Percentiles rank a stretch among this genome's conserved stretches.
Evolutionary conservation across 2,329 filamentous ascomycete genomes (phyloP).

Genomic region (Pseudocercospora pini-densiflorae): DNA sequence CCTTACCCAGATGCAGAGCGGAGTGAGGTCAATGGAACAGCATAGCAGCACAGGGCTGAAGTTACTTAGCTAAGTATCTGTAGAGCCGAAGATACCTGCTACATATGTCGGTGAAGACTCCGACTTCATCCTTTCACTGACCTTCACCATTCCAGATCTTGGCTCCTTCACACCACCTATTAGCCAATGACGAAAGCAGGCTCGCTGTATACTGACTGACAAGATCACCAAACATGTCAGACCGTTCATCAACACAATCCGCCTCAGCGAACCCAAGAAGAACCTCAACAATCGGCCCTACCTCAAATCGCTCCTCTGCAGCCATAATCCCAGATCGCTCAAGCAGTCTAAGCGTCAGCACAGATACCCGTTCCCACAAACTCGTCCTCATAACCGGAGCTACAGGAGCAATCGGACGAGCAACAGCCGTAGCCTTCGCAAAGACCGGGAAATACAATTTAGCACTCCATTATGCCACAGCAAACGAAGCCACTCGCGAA

Average conservation of each 20-base stretch:
- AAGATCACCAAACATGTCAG: not conserved
- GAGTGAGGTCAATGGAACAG: slow-evolving; percentile 7
- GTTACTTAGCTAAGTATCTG: not conserved
- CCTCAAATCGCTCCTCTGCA: slow-evolving; percentile 17
- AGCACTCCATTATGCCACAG: slow-evolving; percentile 50
- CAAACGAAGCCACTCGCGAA: slow-evolving; percentile 40
- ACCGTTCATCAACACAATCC: slow-evolving; percentile 1
- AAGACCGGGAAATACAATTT: slow-evolving; percentile 46
- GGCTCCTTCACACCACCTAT: not conserved
- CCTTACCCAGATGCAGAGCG: slow-evolving; percentile 4
- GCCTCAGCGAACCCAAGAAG: not conserved
- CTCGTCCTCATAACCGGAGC: slow-evolving; percentile 47
- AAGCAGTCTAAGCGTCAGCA: not conserved
- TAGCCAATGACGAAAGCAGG: not conserved
- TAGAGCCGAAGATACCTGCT: not conserved
- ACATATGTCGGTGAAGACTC: not conserved
- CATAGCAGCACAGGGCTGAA: slow-evolving; percentile 5
- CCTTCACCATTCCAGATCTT: not conserved
- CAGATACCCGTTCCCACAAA: slow-evolving; percentile 9
- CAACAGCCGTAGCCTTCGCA: slow-evolving; percentile 48
- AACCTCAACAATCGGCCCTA: slow-evolving; percentile 18
- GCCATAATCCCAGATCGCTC: slow-evolving; percentile 11
- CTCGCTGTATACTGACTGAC: not conserved
- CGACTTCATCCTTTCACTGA: not conserved
- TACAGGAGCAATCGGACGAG: slow-evolving; percentile 50